A percentile compares a stretch with the other conserved stretches of the same genome.
Conservation (phyloP, 345 rosid genomes). For the Pseudoturritis turrita region DNA sequence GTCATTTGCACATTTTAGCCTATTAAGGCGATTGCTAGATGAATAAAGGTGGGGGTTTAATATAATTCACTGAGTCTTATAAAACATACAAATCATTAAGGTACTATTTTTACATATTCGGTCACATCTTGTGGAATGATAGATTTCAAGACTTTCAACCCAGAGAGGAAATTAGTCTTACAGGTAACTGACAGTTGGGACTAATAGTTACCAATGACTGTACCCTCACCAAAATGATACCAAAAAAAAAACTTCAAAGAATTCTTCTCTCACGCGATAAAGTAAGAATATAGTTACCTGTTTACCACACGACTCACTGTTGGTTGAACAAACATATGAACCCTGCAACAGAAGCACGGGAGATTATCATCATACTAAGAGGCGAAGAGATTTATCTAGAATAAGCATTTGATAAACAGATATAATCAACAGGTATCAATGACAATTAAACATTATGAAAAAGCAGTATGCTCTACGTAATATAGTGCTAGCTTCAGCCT, state of each 20-base stretch:
- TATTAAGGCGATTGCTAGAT: slow-evolving; percentile 2
- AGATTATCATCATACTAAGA: slow-evolving; percentile 12
- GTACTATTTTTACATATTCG: not conserved
- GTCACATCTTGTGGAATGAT: slow-evolving; percentile 2
- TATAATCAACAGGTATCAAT: not conserved
- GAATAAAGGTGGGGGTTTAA: not conserved
- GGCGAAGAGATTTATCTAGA: slow-evolving; percentile 1
- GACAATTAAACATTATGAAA: not conserved
- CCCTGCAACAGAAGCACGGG: slow-evolving; percentile 50
- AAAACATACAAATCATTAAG: not conserved
- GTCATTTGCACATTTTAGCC: slow-evolving; percentile 8
- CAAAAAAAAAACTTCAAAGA: not conserved
- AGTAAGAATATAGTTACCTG: slow-evolving; percentile 51
- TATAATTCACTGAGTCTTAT: not conserved
- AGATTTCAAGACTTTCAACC: not conserved
- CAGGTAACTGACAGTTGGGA: not conserved
- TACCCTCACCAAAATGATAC: not conserved
- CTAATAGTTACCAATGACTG: not conserved
- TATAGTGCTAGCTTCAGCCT: not conserved
- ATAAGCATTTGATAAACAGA: slow-evolving; percentile 15
- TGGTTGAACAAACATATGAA: slow-evolving; percentile 88
- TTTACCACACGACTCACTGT: slow-evolving; percentile 80
- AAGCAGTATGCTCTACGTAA: not conserved
- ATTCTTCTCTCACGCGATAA: not conserved
- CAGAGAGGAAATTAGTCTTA: slow-evolving; percentile 3